Evolutionary conservation across 1,139 yeast species (phyloP), one percentile per base, ranked within the genome.

Genomic region (Spathaspora sp.): DNA sequence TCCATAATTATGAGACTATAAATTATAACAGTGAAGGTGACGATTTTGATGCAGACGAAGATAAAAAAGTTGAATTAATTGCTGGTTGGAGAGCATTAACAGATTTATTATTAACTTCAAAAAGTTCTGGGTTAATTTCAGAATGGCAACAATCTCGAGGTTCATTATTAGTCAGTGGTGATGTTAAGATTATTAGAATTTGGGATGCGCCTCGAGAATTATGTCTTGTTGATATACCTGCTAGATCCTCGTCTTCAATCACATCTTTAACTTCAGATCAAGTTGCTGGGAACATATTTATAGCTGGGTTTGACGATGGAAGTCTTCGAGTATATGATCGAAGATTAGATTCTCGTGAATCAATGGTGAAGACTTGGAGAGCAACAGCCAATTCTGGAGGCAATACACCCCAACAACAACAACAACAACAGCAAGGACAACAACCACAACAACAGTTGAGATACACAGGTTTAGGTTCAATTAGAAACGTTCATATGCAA

Each of bases 111-210:
- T 70, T 87, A 33, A 86, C 97, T 0, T 87, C 93, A 16, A 81
- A 88, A 56, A 84, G 93, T 44, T 82, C 90, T 17, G 97, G 97
- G 2, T 72, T 95, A 45, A 79, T 90, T 33, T 82, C 93, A 5
- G 98, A 93, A 58, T 93, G 99, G 99, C 98, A 91, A 60, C 99
- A 93, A 62, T 86, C 95, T 42, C 74, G 97, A 52, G 99, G 99
- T 0, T 82, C 96, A 1, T 70, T 93, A 39, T 69, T 93, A 45
- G 97, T 89, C 1, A 91, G 97, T 45, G 99, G 99, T 42, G 99
- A 93, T 70, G 96, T 89, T 9, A 89, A 91, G 55, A 84, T 90
- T 26, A 89, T 93, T 44, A 74, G 96, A 50, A 76, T 91, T 1
- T 93, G 99, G 99, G 99, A 93, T 68, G 98, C 98, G 0, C 95